Conservation (phyloP, 768 basidiomycete genomes). For the Boletales sp. region DNA sequence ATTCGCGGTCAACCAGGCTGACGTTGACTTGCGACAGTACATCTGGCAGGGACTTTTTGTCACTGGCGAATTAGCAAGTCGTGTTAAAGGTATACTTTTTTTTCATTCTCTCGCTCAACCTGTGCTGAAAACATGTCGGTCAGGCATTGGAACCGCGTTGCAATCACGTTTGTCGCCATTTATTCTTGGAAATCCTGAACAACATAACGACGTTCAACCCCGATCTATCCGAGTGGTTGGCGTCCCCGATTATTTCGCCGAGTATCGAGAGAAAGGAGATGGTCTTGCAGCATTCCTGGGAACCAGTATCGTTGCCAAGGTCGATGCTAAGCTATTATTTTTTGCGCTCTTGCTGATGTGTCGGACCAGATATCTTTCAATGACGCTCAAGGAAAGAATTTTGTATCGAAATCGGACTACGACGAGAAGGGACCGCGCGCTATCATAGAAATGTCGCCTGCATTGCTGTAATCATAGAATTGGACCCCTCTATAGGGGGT, state of each 20-base stretch:
- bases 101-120: background rate
- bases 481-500: conserved; percentile 3
- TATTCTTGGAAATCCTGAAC: conserved; percentile 56
- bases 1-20: conserved; percentile 55
- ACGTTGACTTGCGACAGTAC: conserved; percentile 63
- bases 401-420: conserved; percentile 79
- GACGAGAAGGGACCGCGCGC: conserved; percentile 66
- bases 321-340: conserved; percentile 24
- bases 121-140: conserved; percentile 1
- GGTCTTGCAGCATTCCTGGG: conserved; percentile 80
- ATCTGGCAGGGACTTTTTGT: conserved; percentile 80
- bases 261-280: conserved; percentile 84
- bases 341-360: background rate
- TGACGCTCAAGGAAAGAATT: conserved; percentile 63
- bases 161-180: conserved; percentile 69
- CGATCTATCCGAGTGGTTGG: conserved; percentile 56
- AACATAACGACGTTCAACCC: conserved; percentile 71
- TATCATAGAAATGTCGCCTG: conserved; percentile 75
- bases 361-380: conserved; percentile 64
- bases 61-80: conserved; percentile 70
- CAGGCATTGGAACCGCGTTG: conserved; percentile 65
- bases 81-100: conserved; percentile 59
- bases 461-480: conserved; percentile 47
- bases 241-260: conserved; percentile 88
- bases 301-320: conserved; percentile 82